Conservation (phyloP, 2,329 filamentous ascomycete genomes). For the Fusarium keratoplasticum region DNA sequence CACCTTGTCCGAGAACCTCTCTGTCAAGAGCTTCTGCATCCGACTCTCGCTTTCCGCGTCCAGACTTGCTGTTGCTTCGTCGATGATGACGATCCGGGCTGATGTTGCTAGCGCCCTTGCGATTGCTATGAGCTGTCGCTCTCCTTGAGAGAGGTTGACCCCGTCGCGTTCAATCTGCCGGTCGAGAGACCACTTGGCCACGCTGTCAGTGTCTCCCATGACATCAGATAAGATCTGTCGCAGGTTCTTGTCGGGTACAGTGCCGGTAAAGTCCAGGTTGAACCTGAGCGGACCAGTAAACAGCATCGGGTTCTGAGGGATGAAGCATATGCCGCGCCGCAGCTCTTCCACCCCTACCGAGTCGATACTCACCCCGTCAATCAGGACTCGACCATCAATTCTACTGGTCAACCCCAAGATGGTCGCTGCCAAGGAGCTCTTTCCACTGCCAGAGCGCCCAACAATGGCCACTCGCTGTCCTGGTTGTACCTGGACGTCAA, state of each 20-base stretch:
- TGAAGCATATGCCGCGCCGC: not conserved
- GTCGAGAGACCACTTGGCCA: not conserved
- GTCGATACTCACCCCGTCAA: not conserved
- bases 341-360: not conserved
- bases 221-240: not conserved
- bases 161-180: not conserved
- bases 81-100: not conserved
- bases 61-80: not conserved
- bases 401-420: not conserved
- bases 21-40: not conserved
- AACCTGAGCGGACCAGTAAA: not conserved
- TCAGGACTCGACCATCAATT: not conserved
- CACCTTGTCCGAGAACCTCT: not conserved
- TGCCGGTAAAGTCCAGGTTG: not conserved
- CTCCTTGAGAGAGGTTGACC: not conserved
- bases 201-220: not conserved
- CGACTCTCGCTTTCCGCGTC: not conserved
- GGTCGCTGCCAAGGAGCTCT: not conserved
- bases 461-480: not conserved
- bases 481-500: not conserved
- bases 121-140: not conserved
- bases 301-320: not conserved
- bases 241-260: not conserved
- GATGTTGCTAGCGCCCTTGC: not conserved
- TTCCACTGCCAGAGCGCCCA: not conserved